Conservation (phyloP, 352 stramenopile species). For the Phytopythium vexans region DNA sequence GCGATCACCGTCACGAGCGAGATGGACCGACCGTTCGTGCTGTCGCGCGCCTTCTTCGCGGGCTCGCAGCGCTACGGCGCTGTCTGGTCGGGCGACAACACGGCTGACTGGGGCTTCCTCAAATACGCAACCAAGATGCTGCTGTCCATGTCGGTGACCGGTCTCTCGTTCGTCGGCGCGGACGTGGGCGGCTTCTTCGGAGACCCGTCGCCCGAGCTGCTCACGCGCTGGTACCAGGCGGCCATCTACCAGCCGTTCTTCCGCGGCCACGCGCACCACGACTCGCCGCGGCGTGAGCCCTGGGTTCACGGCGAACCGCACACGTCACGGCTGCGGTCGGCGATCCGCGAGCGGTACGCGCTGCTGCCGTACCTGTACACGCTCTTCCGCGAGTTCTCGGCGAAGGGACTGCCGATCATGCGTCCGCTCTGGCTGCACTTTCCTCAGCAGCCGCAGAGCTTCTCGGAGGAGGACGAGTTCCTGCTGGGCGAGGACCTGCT, state of each 20-base stretch:
- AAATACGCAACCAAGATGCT: constrained; percentile 96
- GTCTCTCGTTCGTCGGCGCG: constrained; percentile 96
- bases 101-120: constrained; percentile 95
- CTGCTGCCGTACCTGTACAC: constrained; percentile 96
- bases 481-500: constrained; percentile 94
- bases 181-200: constrained; percentile 99
- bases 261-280: constrained; percentile 97
- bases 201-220: constrained; percentile 94
- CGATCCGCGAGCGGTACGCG: constrained; percentile 94
- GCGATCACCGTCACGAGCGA: constrained; percentile 39
- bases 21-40: constrained; percentile 95
- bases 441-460: constrained; percentile 80
- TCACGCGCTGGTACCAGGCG: constrained; percentile 96
- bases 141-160: constrained; percentile 93
- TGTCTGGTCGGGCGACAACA: constrained; percentile 99
- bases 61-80: constrained; percentile 96
- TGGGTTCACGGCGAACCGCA: constrained; percentile 97
- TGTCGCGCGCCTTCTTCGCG: constrained; percentile 97
- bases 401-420: constrained; percentile 80
- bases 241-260: constrained; percentile 98
- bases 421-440: constrained; percentile 97
- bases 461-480: constrained; percentile 93
- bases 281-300: constrained; percentile 97
- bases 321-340: constrained; percentile 84
- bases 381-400: constrained; percentile 67